These are phyloP conservation scores for Rhododendron vialii DNA, from an alignment of 148 eudicot species.

Conservation along the genomic window DNA sequence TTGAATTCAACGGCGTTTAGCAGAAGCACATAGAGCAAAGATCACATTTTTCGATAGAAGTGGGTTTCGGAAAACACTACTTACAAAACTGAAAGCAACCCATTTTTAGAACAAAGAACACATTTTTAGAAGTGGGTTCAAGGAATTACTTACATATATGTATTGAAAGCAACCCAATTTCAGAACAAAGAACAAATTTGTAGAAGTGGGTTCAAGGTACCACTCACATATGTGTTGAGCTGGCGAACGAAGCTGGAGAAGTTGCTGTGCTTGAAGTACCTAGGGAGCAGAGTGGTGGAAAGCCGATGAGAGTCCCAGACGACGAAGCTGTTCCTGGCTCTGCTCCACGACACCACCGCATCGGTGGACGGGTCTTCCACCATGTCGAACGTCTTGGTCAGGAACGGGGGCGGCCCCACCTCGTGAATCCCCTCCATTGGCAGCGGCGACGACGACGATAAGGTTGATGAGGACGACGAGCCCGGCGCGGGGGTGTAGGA, in stretches of 20 bases:
- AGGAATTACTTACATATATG: slow-evolving; percentile 66
- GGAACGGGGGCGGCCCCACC: slow-evolving; percentile 75
- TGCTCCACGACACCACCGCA: slow-evolving; percentile 76
- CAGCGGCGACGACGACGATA: slow-evolving; percentile 29
- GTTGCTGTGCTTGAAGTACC: slow-evolving; percentile 67
- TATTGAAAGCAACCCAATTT: slow-evolving; percentile 33
- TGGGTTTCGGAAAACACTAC: neutral
- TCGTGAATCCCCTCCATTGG: slow-evolving; percentile 75
- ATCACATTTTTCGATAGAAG: neutral
- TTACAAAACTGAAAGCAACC: neutral
- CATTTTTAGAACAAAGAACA: neutral
- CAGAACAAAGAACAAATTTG: neutral
- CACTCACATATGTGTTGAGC: slow-evolving; percentile 94
- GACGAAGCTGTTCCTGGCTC: slow-evolving; percentile 62
- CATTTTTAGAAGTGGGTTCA: neutral
- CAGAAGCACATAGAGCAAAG: neutral
- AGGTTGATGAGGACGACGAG: slow-evolving; percentile 9
- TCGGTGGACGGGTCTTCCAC: slow-evolving; percentile 78
- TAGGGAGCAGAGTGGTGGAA: slow-evolving; percentile 57
- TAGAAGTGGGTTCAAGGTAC: neutral
- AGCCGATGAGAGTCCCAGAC: slow-evolving; percentile 69
- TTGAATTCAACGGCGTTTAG: neutral
- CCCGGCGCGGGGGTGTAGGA: neutral
- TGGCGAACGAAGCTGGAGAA: slow-evolving; percentile 91
- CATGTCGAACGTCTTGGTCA: slow-evolving; percentile 56